Percentiles rank a stretch among this genome's conserved stretches.
Evolutionary conservation across 1,284 basidiomycete genomes (phyloP).

Genomic region (Grifola frondosa): DNA sequence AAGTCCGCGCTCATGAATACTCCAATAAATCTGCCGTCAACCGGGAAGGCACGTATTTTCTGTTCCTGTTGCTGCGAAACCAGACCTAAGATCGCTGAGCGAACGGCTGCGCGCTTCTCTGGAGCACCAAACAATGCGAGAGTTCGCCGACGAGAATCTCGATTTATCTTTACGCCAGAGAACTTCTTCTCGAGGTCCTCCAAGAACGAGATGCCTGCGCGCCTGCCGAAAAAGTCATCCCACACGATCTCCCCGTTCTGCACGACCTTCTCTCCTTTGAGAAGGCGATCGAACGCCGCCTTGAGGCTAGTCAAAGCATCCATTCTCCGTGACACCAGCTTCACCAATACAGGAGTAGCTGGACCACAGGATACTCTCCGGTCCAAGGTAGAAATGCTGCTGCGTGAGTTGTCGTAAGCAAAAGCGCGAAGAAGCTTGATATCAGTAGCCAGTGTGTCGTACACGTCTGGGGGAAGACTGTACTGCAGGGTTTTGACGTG

Average conservation of each 20-base stretch:
- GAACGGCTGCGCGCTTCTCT: constrained; percentile 38
- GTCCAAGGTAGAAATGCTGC: constrained; percentile 24
- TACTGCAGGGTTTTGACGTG: constrained; percentile 52
- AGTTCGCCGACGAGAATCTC: constrained; percentile 39
- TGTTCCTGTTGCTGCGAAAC: constrained; percentile 41
- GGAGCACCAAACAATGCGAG: constrained; percentile 55
- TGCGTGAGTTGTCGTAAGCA: constrained; percentile 18
- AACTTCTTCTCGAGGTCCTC: constrained; percentile 38
- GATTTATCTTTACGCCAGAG: constrained; percentile 42
- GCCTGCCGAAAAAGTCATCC: constrained; percentile 56
- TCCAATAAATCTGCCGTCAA: constrained; percentile 45
- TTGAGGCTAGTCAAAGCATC: constrained; percentile 54
- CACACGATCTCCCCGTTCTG: constrained; percentile 52
- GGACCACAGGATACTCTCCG: constrained; percentile 2
- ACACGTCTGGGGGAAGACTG: constrained; percentile 37
- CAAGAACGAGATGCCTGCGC: constrained; percentile 45
- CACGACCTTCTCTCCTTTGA: constrained; percentile 56
- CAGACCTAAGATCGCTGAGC: constrained; percentile 45
- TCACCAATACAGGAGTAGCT: constrained; percentile 34
- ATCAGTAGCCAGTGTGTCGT: constrained; percentile 24
- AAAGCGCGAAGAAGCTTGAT: constrained; percentile 25
- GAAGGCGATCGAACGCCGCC: constrained; percentile 53
- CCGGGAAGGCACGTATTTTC: constrained; percentile 41
- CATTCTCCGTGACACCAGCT: constrained; percentile 44
- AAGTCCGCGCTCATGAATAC: constrained; percentile 46